Conservation (phyloP, 2,329 filamentous ascomycete species). For the Colletotrichum graminicola region DNA sequence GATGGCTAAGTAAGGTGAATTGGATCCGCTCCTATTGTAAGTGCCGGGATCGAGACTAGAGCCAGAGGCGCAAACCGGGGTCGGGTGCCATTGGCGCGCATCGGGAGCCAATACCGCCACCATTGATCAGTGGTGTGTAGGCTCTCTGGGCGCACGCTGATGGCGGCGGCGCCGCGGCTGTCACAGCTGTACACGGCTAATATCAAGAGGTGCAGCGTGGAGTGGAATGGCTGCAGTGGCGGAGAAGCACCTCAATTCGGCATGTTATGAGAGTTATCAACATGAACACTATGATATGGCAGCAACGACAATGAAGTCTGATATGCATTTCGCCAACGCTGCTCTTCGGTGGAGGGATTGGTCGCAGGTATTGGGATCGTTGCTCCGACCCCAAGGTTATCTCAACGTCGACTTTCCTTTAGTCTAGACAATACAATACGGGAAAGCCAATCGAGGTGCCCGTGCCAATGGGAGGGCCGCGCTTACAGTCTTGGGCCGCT, state of each 20-base stretch:
- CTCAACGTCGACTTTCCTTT: slow-evolving; percentile 7
- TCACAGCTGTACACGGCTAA: not conserved
- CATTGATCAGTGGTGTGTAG: not conserved
- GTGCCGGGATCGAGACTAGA: not conserved
- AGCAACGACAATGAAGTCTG: not conserved
- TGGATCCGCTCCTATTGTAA: not conserved
- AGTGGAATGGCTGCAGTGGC: not conserved
- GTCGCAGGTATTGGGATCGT: slow-evolving; percentile 6
- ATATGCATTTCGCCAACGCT: slow-evolving; percentile 6
- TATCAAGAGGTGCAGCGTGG: not conserved
- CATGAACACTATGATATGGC: not conserved
- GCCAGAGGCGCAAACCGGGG: not conserved
- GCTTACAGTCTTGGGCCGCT: not conserved
- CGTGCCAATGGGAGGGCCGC: not conserved
- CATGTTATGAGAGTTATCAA: not conserved
- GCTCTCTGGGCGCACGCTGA: not conserved
- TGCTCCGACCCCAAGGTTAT: slow-evolving; percentile 9
- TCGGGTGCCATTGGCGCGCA: slow-evolving; percentile 8
- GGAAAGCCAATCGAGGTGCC: too few relatives aligned
- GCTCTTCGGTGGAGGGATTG: slow-evolving; percentile 1
- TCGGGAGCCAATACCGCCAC: not conserved
- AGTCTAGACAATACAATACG: not conserved
- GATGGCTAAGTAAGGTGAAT: not conserved
- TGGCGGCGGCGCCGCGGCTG: not conserved
- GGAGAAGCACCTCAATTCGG: not conserved